Evolutionary conservation across 805 yeast genomes (phyloP), one percentile per base, ranked within the genome.

Genomic region (Starmerella roubikii): DNA sequence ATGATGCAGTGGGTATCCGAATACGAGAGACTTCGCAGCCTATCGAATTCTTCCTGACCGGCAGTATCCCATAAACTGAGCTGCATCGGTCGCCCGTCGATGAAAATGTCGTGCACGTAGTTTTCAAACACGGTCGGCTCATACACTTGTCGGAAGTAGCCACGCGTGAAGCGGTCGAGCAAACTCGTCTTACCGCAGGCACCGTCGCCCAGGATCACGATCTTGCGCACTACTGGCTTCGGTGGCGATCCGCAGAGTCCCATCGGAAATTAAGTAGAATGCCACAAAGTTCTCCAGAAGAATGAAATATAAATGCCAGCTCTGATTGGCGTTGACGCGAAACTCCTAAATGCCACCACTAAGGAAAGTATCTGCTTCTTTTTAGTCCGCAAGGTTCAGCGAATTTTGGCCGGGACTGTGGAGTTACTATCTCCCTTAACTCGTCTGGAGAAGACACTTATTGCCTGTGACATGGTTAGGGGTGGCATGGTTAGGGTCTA

Each of bases 61-160:
- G 98, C 98, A 5, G 98, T 88, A 58, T 88, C 98, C 98, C 98
- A 91, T 39, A 88, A 66, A 13, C 95, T 85, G 41, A 88, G 65
- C 54, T 86, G 93, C 52, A 88, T 81, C 35, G 91, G 84, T 58
- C 83, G 84, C 37, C 88, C 88, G 58, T 88, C 98, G 39, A 88
- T 85, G 62, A 83, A 88, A 48, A 88, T 91, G 57, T 88, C 97
- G 61, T 88, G 97, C 43, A 86, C 94, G 57, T 88, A 88, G 64
- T 88, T 88, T 57, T 88, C 97, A 61, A 91, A 88, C 28, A 88
- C 96, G 1, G 98, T 88, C 20, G 98, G 98, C 56, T 86, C 98
- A 60, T 88, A 88, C 17, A 88, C 97, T 57, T 91, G 95, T 8
- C 97, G 97, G 65, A 88, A 88, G 60, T 88, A 91, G 1, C 98